Evolutionary conservation across 371 early-diverging fungal species (phyloP), one percentile per base, ranked within the genome.

Genomic region (Circinella minor): DNA sequence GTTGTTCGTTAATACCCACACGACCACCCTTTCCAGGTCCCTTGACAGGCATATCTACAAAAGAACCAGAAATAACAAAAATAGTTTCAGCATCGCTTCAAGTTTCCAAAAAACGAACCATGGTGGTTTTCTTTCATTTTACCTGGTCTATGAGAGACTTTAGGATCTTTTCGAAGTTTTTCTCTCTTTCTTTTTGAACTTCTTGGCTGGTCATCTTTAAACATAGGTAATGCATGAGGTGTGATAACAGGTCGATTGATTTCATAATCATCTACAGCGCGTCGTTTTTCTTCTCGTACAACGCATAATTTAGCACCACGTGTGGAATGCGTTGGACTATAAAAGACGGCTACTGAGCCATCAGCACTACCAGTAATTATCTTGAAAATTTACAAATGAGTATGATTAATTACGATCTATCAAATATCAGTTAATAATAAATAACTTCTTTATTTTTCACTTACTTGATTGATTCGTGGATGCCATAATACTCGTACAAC

Each of bases 11-110:
- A 65, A 88, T 89, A 51, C 95, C 97, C 6, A 94, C 90, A 60
- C 89, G 87, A 55, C 97, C 96, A 18, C 96, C 95, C 59, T 86
- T 86, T 17, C 97, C 97, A 65, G 91, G 97, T 0, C 95, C 96
- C 36, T 81, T 82, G 39, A 94, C 74, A 39, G 95, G 96, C 71
- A 89, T 75, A 47, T 93, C 94, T 81, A 70, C 36, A 63, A 10
- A 62, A 3, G 6, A 57, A n/a, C 6, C 27, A 57, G 17, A 67
- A 51, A 51, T 8, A 5, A 51, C 15, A 15, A 13, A 13, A n/a
- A n/a, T 4, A 0, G 14, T 51, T 13, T 51, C 15, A 13, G 8
- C 51, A 51, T 15, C 15, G 8, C 8, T 51, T 51, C 51, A 5
- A 13, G 51, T n/a, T 51, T 17, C 47, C 0, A 47, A 9, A 47